Evolutionary conservation across 148 eudicot species (phyloP).

Genomic region (Agrostemma githago): DNA sequence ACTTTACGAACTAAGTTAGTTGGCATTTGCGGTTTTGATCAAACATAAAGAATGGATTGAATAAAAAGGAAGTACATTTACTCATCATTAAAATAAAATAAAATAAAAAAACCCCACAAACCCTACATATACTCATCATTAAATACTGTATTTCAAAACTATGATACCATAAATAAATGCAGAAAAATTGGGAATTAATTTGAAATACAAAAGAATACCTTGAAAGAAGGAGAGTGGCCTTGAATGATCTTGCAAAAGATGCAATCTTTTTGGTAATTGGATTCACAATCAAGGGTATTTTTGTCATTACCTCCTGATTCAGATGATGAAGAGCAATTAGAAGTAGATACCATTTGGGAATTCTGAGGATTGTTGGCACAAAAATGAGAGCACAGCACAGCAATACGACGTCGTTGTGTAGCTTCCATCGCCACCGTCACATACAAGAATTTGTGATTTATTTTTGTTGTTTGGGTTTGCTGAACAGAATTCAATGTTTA

Average conservation of each 20-base stretch:
- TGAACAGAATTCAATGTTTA: background rate
- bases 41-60: background rate
- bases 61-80: background rate
- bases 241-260: constrained; percentile 65
- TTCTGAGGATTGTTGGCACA: constrained; percentile 10
- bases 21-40: background rate
- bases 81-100: background rate
- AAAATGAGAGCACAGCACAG: constrained; percentile 52
- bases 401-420: constrained; percentile 51
- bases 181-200: background rate
- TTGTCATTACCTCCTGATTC: background rate
- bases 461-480: no score
- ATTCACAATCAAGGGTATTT: constrained; percentile 17
- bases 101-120: background rate
- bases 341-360: constrained; percentile 26
- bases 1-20: no score
- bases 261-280: constrained; percentile 32
- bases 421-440: constrained; percentile 30
- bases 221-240: constrained; percentile 75
- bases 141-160: background rate
- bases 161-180: background rate
- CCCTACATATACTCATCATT: constrained; percentile 7
- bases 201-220: constrained; percentile 34
- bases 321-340: constrained; percentile 29
- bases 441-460: no score